phyloP scores from a whole-genome alignment of 192 early-diverging fungal species.

The Tieghemiomyces parasiticus region DNA sequence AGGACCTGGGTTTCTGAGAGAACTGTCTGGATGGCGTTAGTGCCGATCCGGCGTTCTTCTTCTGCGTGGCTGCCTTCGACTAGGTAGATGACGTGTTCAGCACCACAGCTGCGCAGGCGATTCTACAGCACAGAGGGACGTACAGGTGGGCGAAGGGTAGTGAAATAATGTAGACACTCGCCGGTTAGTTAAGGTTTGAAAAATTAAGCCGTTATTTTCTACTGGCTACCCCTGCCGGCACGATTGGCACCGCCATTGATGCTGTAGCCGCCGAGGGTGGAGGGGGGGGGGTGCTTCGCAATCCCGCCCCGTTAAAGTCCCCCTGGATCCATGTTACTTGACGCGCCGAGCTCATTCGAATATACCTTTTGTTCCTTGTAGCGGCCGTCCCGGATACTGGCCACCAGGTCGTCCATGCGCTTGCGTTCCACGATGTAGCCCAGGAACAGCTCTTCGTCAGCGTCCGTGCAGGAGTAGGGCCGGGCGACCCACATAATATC shows the following conservation, averaged over 20 bases:
- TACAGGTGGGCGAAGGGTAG: no score
- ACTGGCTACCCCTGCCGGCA: no score
- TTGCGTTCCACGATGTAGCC: conserved; percentile 88
- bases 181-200: no score
- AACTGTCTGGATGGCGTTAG: conserved; percentile 50
- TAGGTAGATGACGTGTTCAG: conserved; percentile 68
- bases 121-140: no score
- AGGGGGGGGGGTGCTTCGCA: no score
- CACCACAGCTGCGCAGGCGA: conserved; percentile 52
- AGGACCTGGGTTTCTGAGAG: conserved; percentile 58
- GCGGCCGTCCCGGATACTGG: conserved; percentile 85
- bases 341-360: no score
- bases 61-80: conserved; percentile 65
- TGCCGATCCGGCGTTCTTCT: conserved; percentile 41
- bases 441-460: conserved; percentile 50
- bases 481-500: conserved; percentile 85
- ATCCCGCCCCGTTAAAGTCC: no score
- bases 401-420: conserved; percentile 79
- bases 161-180: no score
- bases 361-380: conserved; percentile 95
- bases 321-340: no score
- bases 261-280: no score
- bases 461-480: conserved; percentile 8
- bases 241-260: no score
- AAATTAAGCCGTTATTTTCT: no score